These are phyloP conservation scores for Candida namnaoensis DNA, from an alignment of 805 yeast species.

Conservation along the genomic window DNA sequence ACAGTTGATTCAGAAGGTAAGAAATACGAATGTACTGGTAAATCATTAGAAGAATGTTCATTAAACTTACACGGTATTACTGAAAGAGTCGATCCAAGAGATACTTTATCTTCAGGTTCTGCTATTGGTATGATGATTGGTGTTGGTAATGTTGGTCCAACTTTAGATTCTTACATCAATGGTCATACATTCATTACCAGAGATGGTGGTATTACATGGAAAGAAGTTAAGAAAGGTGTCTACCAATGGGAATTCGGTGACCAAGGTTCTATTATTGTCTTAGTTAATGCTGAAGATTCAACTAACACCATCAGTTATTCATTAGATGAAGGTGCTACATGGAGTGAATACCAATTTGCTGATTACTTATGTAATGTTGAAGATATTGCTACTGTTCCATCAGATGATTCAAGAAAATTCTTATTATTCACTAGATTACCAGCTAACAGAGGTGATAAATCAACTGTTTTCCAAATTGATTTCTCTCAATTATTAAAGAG, in stretches of 20 bases:
- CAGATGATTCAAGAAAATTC: slow-evolving; percentile 81
- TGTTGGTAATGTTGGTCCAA: slow-evolving; percentile 86
- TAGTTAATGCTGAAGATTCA: slow-evolving; percentile 50
- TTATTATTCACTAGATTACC: slow-evolving; percentile 48
- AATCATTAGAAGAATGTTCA: slow-evolving; percentile 54
- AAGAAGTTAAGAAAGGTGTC: slow-evolving; percentile 62
- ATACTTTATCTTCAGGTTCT: slow-evolving; percentile 79
- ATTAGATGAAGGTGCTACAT: slow-evolving; percentile 69
- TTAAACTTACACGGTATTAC: slow-evolving; percentile 87
- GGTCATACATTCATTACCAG: slow-evolving; percentile 67
- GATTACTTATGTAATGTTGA: slow-evolving; percentile 44
- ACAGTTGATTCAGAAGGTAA: slow-evolving; percentile 50
- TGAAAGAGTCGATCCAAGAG: slow-evolving; percentile 76
- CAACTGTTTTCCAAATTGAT: slow-evolving; percentile 46
- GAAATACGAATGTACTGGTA: slow-evolving; percentile 42
- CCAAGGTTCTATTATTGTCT: slow-evolving; percentile 77
- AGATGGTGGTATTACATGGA: slow-evolving; percentile 94
- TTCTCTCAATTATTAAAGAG: slow-evolving; percentile 42
- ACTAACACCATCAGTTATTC: slow-evolving; percentile 61
- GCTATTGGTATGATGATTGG: slow-evolving; percentile 86
- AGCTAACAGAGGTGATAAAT: slow-evolving; percentile 32
- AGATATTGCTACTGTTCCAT: slow-evolving; percentile 85
- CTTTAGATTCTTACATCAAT: slow-evolving; percentile 37
- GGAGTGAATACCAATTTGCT: slow-evolving; percentile 61
- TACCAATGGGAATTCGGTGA: slow-evolving; percentile 96